Evolutionary conservation across 305 asterid species (phyloP), one percentile per base, ranked within the genome.

Genomic region (Fraxinus greggii): DNA sequence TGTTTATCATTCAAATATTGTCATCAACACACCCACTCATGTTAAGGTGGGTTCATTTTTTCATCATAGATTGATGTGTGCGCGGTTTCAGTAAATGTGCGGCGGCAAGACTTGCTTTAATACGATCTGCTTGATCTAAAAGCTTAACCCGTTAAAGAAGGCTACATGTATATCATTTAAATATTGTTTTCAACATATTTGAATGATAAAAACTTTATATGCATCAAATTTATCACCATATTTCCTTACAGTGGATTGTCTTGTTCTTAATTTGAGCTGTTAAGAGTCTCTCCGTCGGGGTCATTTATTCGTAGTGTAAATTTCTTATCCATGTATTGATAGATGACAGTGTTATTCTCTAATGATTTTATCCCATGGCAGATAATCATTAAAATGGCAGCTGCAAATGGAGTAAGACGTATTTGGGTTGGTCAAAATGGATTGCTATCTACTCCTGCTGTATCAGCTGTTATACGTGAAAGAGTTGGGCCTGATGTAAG

Each of bases 391-490:
- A 94, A 96, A 89, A 93, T 96, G 99, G 90, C 98, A 78, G 98
- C 99, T 84, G 98, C 94, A 73, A 96, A 90, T 90, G 98, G 98
- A 87, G 98, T 91, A 77, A 89, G 99, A 84, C 97, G 97, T 69
- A 86, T 96, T 77, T 96, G 99, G 98, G 97, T 96, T 86, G 99
- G 98, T 80, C 98, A 90, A 90, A 93, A 96, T 82, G 92, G 97
- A 38, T 87, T 96, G 89, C 83, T 96, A 82, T 94, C 99, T 70
- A 96, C 98, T 83, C 99, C 98, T 80, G 98, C 98, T 84, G 98
- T 96, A 76, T 94, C 99, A 61, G 93, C 91, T 81, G 97, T 93
- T 80, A 87, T 96, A 33, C 97, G 98, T 26, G 97, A 95, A 78
- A 90, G 99, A 90, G 93, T 94, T 59, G 97, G 87, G 79, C 83